Conservation (phyloP, 495 filamentous ascomycete species). For the Wilcoxina mikolae region DNA sequence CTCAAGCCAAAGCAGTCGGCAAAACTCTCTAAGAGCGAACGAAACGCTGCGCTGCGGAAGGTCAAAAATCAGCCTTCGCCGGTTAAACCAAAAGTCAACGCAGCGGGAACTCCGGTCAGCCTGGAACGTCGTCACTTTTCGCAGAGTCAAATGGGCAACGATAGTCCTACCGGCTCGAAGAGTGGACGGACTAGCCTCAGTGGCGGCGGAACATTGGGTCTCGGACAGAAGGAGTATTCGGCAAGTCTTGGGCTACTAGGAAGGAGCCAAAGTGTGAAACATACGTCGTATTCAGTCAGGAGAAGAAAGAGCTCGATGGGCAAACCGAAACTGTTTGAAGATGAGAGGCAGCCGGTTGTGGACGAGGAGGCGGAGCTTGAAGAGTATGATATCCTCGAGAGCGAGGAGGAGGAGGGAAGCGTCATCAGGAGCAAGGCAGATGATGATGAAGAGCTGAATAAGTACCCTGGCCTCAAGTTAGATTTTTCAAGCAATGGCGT, state of each 20-base stretch:
- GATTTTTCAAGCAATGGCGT: constrained; percentile 21
- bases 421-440: constrained; percentile 15
- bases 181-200: constrained; percentile 37
- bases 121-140: constrained; percentile 66
- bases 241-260: constrained; percentile 40
- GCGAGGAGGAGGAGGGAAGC: constrained; percentile 20
- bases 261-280: constrained; percentile 55
- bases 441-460: constrained; percentile 10
- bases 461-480: constrained; percentile 20
- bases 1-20: constrained; percentile 57
- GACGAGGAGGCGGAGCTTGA: constrained; percentile 23
- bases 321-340: constrained; percentile 30
- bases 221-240: constrained; percentile 29
- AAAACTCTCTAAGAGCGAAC: too few species aligned
- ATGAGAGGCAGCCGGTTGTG: constrained; percentile 9
- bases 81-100: constrained; percentile 17
- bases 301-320: constrained; percentile 32
- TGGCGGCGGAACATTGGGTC: constrained; percentile 31
- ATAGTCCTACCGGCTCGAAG: constrained; percentile 42
- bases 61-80: constrained; percentile 28
- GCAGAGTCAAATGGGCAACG: constrained; percentile 65
- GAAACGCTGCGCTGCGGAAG: constrained; percentile 18
- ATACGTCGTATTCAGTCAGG: constrained; percentile 53
- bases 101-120: constrained; percentile 30
- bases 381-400: constrained; percentile 19